phyloP scores from a whole-genome alignment of 768 basidiomycete species.

The Tricholomella constricta region DNA sequence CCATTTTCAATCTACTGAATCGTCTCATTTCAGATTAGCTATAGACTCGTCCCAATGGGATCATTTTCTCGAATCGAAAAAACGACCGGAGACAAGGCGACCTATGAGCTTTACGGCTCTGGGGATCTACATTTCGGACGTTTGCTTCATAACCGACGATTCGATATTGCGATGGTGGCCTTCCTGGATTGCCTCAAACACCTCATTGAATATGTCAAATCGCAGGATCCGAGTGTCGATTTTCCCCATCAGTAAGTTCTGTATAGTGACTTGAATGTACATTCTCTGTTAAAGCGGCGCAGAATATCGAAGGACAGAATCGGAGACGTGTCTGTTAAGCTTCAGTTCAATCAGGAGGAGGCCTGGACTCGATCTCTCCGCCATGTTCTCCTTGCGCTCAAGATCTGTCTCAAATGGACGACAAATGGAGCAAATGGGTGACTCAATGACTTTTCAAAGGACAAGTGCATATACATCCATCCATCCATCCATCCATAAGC shows the following conservation, averaged over 20 bases:
- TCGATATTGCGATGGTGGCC: slow-evolving; percentile 95
- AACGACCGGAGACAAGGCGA: slow-evolving; percentile 76
- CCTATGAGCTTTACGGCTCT: slow-evolving; percentile 93
- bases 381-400: slow-evolving; percentile 87
- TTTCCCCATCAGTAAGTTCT: slow-evolving; percentile 83
- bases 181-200: slow-evolving; percentile 95
- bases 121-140: slow-evolving; percentile 90
- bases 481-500: too few species aligned
- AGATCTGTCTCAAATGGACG: slow-evolving; percentile 86
- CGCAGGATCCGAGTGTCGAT: slow-evolving; percentile 70
- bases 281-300: slow-evolving; percentile 11
- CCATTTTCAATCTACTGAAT: background rate
- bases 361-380: slow-evolving; percentile 92
- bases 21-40: slow-evolving; percentile 47
- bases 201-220: slow-evolving; percentile 82
- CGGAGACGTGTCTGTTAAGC: slow-evolving; percentile 90
- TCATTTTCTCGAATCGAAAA: slow-evolving; percentile 93
- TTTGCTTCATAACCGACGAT: slow-evolving; percentile 90
- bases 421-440: slow-evolving; percentile 75
- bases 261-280: background rate
- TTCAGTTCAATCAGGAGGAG: slow-evolving; percentile 95
- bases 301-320: slow-evolving; percentile 95
- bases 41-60: slow-evolving; percentile 90
- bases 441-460: slow-evolving; percentile 11
- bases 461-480: too few species aligned